Conservation (phyloP, 441 rosid genomes). For the Syzygium malaccense region DNA sequence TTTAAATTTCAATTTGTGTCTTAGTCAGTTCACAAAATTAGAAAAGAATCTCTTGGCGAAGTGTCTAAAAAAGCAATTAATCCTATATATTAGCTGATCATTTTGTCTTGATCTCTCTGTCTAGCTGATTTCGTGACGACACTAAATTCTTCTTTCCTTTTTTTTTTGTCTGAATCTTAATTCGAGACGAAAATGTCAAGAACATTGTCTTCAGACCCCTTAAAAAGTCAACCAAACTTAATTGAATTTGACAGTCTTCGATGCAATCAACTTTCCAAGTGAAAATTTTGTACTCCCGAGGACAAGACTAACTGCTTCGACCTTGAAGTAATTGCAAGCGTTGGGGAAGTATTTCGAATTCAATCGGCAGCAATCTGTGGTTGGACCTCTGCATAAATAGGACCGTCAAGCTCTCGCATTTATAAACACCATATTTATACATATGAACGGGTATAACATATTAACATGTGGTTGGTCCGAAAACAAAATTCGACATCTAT, state of each 20-base stretch:
- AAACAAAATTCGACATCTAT: neutral
- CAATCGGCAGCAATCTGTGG: neutral
- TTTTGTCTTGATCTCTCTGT: neutral
- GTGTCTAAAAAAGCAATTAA: neutral
- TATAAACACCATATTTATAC: neutral
- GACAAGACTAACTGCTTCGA: neutral
- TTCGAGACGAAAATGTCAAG: neutral
- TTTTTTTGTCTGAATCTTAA: neutral
- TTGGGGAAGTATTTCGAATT: neutral
- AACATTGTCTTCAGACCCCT: neutral
- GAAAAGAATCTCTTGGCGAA: neutral
- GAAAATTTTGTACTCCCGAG: neutral
- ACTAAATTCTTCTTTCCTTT: neutral
- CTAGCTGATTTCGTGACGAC: neutral
- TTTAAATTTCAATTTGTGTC: neutral
- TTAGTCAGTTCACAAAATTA: neutral
- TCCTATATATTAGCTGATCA: neutral
- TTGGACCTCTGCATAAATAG: neutral
- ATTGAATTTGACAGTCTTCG: neutral
- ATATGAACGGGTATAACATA: neutral
- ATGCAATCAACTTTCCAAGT: neutral
- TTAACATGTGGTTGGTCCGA: neutral
- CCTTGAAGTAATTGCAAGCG: neutral
- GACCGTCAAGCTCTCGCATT: neutral
- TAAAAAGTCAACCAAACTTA: neutral